Conservation (phyloP, 169 alveolate species). For the Eimeria maxima region DNA sequence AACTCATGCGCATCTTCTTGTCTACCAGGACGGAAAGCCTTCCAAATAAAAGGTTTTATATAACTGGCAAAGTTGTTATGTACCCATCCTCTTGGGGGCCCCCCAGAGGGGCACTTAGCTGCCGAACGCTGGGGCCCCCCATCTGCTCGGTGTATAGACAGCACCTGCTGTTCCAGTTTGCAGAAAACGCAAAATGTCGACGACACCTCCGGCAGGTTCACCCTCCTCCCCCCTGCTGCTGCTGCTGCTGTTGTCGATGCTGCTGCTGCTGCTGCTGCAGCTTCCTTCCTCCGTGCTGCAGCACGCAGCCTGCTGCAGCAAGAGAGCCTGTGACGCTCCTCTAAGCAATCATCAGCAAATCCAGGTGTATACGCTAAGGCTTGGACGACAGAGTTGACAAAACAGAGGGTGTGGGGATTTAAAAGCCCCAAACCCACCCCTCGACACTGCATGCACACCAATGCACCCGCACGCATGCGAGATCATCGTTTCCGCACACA, state of each 20-base stretch:
- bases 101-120: not conserved
- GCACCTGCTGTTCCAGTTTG: conserved; percentile 87
- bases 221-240: not conserved
- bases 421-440: conserved; percentile 68
- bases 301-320: conserved; percentile 55
- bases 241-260: not conserved
- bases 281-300: conserved; percentile 21
- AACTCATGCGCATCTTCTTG: conserved; percentile 89
- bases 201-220: not conserved
- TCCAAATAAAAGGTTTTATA: conserved; percentile 86
- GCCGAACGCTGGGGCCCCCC: not conserved
- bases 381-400: conserved; percentile 77
- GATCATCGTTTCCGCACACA: too few species aligned
- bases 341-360: conserved; percentile 68
- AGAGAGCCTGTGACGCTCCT: conserved; percentile 56
- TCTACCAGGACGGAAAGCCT: conserved; percentile 83
- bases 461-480: not conserved
- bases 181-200: conserved; percentile 85
- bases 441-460: conserved; percentile 13
- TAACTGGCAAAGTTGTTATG: conserved; percentile 76
- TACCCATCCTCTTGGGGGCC: conserved; percentile 15
- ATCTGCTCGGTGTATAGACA: conserved; percentile 74
- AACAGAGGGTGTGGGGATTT: conserved; percentile 79
- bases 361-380: conserved; percentile 83
- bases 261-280: conserved; percentile 19